Evolutionary conservation across 306 rosid genomes (phyloP), one percentile per base, ranked within the genome.

Genomic region (Bauhinia variegata): DNA sequence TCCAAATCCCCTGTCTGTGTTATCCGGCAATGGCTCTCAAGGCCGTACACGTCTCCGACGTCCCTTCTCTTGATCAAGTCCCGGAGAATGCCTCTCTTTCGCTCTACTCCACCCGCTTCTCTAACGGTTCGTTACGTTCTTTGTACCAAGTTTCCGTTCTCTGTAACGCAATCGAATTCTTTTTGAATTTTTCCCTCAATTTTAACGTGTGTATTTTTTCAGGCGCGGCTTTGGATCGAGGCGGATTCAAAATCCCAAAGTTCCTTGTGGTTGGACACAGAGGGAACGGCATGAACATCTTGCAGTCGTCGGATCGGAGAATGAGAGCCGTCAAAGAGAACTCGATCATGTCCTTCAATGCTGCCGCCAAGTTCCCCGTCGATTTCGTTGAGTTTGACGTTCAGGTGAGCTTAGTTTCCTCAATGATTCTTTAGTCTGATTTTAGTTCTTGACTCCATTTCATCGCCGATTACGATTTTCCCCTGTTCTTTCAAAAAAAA

Each of bases 311-410:
- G 5, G 92, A 85, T 82, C 59, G 51, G 23, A 86, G 85, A 76
- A 80, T 78, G 83, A 82, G 76, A 74, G 75, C 74, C 71, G 49
- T 87, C n/a, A 89, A 87, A 41, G 96, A 91, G 72, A 91, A 91
- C 49, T 80, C 96, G 4, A 82, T 89, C 62, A 52, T 52, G 31
- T 85, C 97, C 39, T 92, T 92, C 80, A 80, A 85, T 53, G 73
- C 78, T 4, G 95, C 95, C 0, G 54, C 88, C 5, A 42, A 42
- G 38, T 87, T 74, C 53, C 87, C 90, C 0, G 46, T 92, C 8
- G 86, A 89, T 72, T 92, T 75, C 82, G 53, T 92, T 16, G 92
- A 92, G 67, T 89, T 89, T 13, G 95, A 89, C 39, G 97, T 91
- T 83, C 96, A 85, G 96, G 97, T 91, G 13, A 5, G 4, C 7